Evolutionary conservation across 768 basidiomycete genomes (phyloP), one percentile per base, ranked within the genome.

Genomic region (Boletales sp.): DNA sequence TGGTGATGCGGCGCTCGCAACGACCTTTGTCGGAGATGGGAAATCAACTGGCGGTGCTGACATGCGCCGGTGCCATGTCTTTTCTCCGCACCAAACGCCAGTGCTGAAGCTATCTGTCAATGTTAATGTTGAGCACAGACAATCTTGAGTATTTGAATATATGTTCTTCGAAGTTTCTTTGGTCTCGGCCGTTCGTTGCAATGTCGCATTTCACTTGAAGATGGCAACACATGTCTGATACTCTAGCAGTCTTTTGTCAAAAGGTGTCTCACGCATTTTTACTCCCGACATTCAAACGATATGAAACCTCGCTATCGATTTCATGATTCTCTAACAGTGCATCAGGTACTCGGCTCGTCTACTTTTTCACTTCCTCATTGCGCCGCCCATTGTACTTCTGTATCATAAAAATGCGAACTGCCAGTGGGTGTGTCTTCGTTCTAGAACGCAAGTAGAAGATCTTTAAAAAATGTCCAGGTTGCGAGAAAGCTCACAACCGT

Each of bases 11-110:
- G 40, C 43, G 56, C 35, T 50, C 41, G 45, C 49, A 49, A 46
- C 25, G 30, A 21, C 41, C 36, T 35, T 42, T 34, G 49, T 61
- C 51, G 55, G 59, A 59, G 55, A 53, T 57, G 57, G 57, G 55
- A 65, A 63, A 54, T 45, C 49, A 34, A 35, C 41, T 38, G 25
- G 37, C 40, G 44, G 35, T 48, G 44, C 55, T 35, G 41, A 43
- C 44, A 19, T 51, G 42, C 32, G 46, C 31, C 37, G n/a, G 17
- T 42, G 44, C 53, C 11, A 18, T 43, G 12, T 42, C 41, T 21
- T 57, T 53, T 36, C 51, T 39, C 45, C 25, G 13, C 43, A 31
- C 28, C 30, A 21, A 51, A 18, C 42, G 36, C 45, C 38, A 9
- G 11, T 25, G 30, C 36, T 42, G 10, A 35, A 39, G 46, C 28